Base-by-base conservation (phyloP, 2,329 filamentous ascomycete genomes). In the Xylariaceae sp. region DNA sequence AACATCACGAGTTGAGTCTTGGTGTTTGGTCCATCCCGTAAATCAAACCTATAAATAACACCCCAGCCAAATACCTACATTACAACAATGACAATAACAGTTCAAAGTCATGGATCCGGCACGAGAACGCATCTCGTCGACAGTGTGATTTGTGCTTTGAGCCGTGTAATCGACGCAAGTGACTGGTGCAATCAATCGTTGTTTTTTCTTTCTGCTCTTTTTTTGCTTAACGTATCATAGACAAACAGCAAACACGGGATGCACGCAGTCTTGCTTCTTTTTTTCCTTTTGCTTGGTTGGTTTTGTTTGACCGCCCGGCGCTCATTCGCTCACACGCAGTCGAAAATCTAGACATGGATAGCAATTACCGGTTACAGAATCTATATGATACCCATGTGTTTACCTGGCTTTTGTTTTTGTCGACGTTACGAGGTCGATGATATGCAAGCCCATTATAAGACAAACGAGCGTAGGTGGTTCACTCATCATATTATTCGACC, bases 231-330 rank as follows among this genome's bases (percentile, higher is more conserved):
- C 35, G 17, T 18, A 18, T 17, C 17, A 17, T 17, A 17, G 61
- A 61, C 58, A 61, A 63, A 63, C 59, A 61, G 55, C 58, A 61
- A 63, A 63, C 59, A 61, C 61, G 56, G 48, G 42, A 42, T 56
- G 51, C 42, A 17, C 55, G 45, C 51, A 51, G 53, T 57, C 50
- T 58, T 60, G 57, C 60, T 55, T 39, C 51, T 48, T 53, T 42
- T 42, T 42, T 42, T 42, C 11, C 11, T 42, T 42, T 42, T 13
- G 37, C 11, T 48, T 60, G 17, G 17, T 18, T 17, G 17, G 44
- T 49, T 30, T 51, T 37, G 55, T 58, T 63, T 55, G 58, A 58
- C 47, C 37, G 55, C 58, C 35, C 37, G 23, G 44, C 37, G 45
- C 34, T 45, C 35, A 55, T 58, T 47, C 23, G 56, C 45, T 6